phyloP scores from a whole-genome alignment of 2,329 filamentous ascomycete species.

The Penicillium thymicola region DNA sequence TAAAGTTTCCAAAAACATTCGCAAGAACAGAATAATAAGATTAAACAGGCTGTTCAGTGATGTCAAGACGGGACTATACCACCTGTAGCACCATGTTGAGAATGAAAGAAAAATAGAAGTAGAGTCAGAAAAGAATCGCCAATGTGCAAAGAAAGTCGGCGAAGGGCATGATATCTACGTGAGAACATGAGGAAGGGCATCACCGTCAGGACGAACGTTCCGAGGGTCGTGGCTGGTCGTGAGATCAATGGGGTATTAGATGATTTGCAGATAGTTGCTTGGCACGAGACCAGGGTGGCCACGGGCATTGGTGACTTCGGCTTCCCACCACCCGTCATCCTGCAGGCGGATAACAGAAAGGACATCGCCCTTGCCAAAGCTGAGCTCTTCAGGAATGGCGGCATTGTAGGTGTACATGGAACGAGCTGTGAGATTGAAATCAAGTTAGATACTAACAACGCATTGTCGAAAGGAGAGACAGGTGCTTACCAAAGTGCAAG shows the following conservation, averaged over 20 bases:
- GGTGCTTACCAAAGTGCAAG: conserved; percentile 82
- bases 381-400: conserved; percentile 90
- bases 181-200: conserved; percentile 13
- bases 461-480: neutral
- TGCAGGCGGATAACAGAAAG: conserved; percentile 85
- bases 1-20: conserved; percentile 15
- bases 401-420: conserved; percentile 93
- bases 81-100: neutral
- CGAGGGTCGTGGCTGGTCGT: conserved; percentile 27
- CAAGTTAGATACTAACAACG: conserved; percentile 16
- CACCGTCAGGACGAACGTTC: conserved; percentile 20
- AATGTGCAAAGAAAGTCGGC: conserved; percentile 19
- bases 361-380: conserved; percentile 88
- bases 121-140: conserved; percentile 10
- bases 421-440: conserved; percentile 59
- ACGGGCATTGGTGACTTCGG: conserved; percentile 69
- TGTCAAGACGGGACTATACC: neutral
- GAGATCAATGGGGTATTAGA: conserved; percentile 33
- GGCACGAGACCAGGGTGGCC: conserved; percentile 57
- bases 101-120: conserved; percentile 7
- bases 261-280: conserved; percentile 64
- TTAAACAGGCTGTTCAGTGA: conserved; percentile 11
- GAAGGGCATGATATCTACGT: conserved; percentile 23
- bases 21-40: conserved; percentile 4
- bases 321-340: conserved; percentile 99